Percentiles rank a stretch among this genome's conserved stretches.
These are phyloP conservation scores for Typha latifolia DNA, from an alignment of 176 grass and related monocot species.

Conservation along the genomic window DNA sequence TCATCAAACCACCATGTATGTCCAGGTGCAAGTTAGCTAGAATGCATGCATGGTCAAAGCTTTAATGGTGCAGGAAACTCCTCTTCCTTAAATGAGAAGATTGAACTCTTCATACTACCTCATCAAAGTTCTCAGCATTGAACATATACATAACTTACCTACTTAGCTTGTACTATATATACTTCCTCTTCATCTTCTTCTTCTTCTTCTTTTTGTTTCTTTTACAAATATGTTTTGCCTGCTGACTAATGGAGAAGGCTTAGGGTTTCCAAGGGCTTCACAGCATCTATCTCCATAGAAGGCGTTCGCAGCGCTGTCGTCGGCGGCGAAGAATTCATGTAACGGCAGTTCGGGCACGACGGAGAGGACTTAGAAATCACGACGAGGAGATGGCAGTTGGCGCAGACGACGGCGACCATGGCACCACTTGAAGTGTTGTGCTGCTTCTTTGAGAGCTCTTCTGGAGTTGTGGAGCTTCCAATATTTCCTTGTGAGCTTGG, in stretches of 20 bases:
- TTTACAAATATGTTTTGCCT: neutral
- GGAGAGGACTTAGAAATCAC: slow-evolving; percentile 76
- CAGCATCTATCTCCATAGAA: slow-evolving; percentile 25
- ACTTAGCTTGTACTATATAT: neutral
- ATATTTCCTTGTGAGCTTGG: neutral
- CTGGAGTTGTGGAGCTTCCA: neutral
- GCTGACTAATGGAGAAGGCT: slow-evolving; percentile 72
- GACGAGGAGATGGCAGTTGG: slow-evolving; percentile 83
- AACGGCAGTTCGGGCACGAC: slow-evolving; percentile 89
- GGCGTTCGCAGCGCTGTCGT: slow-evolving; percentile 5
- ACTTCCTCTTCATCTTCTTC: neutral
- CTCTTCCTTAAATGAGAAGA: slow-evolving; percentile 37
- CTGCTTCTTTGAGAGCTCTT: slow-evolving; percentile 21
- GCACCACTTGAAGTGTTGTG: slow-evolving; percentile 18
- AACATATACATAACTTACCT: slow-evolving; percentile 8
- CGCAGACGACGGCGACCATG: slow-evolving; percentile 80
- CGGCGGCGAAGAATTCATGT: slow-evolving; percentile 22
- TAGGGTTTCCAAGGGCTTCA: slow-evolving; percentile 62
- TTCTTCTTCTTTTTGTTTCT: too few species aligned
- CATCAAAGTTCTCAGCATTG: slow-evolving; percentile 7
- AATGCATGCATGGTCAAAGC: slow-evolving; percentile 20
- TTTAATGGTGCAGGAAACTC: slow-evolving; percentile 22
- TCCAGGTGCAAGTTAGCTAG: slow-evolving; percentile 10
- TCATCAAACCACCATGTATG: slow-evolving; percentile 13
- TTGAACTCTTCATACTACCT: neutral